phyloP scores from a whole-genome alignment of 495 filamentous ascomycete genomes.

The Penicillium waksmanii region DNA sequence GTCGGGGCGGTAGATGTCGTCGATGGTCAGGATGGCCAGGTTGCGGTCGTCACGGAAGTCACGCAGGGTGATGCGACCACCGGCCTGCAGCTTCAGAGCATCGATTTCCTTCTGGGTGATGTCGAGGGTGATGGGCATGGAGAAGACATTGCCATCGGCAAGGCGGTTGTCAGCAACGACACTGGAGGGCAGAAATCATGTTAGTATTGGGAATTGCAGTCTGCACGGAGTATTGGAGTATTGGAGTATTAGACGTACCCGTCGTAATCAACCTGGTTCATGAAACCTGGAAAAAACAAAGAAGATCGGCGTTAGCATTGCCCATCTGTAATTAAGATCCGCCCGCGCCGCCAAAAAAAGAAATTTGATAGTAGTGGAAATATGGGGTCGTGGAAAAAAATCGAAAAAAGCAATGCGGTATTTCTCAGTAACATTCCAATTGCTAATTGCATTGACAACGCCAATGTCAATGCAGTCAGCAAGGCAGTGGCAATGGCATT shows the following conservation, averaged over 20 bases:
- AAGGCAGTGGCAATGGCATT: too few relatives aligned
- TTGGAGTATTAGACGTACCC: slow-evolving; percentile 58
- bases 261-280: slow-evolving; percentile 96
- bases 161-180: slow-evolving; percentile 87
- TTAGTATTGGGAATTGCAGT: slow-evolving; percentile 10
- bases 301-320: slow-evolving; percentile 35
- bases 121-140: slow-evolving; percentile 96
- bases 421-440: background rate
- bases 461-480: too few relatives aligned
- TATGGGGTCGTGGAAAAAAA: background rate
- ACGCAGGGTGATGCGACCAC: slow-evolving; percentile 80
- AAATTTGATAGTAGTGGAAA: background rate
- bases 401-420: background rate
- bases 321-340: slow-evolving; percentile 26
- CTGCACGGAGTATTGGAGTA: slow-evolving; percentile 6
- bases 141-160: slow-evolving; percentile 88
- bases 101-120: slow-evolving; percentile 73
- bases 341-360: slow-evolving; percentile 12
- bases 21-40: slow-evolving; percentile 91
- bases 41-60: slow-evolving; percentile 97
- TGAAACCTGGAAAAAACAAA: slow-evolving; percentile 68
- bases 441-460: background rate
- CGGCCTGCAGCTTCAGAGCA: slow-evolving; percentile 71
- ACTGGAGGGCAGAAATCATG: slow-evolving; percentile 45
- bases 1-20: slow-evolving; percentile 94